Conservation (phyloP, 163 green algal genomes). For the Scenedesmus sp. region DNA sequence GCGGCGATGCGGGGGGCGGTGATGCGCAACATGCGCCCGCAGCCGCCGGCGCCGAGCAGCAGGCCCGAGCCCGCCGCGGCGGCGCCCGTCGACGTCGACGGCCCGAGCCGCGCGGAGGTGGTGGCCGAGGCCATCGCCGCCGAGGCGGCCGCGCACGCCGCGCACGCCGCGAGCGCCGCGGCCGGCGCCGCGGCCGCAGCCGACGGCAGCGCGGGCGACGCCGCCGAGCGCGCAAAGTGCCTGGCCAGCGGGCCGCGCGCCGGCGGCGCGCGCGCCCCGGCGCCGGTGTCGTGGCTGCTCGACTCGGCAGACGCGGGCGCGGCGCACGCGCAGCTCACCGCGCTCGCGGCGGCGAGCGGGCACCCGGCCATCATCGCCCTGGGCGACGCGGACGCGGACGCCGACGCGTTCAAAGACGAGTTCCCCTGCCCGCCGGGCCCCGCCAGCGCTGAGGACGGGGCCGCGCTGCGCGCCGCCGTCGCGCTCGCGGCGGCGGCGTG, state of each 20-base stretch:
- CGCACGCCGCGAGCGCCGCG: background rate
- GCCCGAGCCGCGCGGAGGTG: too few species aligned
- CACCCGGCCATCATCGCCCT: conserved; percentile 9
- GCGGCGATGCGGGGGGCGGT: too few species aligned
- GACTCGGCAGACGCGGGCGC: background rate
- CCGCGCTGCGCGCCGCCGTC: background rate
- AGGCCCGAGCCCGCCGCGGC: too few species aligned
- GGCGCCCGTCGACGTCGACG: too few species aligned
- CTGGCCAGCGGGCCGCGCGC: background rate
- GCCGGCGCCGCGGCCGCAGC: background rate
- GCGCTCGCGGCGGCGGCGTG: too few species aligned
- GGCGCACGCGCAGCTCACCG: conserved; percentile 13
- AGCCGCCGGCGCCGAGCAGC: too few species aligned
- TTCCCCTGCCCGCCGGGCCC: too few species aligned
- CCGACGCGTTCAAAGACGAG: conserved; percentile 41
- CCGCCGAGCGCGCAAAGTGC: conserved; percentile 11
- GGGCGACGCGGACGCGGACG: background rate
- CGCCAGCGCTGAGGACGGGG: background rate
- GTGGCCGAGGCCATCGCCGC: too few species aligned
- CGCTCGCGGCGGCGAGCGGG: conserved; percentile 4
- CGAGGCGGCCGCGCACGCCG: background rate
- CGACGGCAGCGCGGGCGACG: conserved; percentile 3
- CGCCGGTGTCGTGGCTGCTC: conserved; percentile 2
- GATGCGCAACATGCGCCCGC: too few species aligned
- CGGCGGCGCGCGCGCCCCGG: background rate